Evolutionary conservation across 306 rosid genomes (phyloP).

Genomic region (Rosa lucieae): DNA sequence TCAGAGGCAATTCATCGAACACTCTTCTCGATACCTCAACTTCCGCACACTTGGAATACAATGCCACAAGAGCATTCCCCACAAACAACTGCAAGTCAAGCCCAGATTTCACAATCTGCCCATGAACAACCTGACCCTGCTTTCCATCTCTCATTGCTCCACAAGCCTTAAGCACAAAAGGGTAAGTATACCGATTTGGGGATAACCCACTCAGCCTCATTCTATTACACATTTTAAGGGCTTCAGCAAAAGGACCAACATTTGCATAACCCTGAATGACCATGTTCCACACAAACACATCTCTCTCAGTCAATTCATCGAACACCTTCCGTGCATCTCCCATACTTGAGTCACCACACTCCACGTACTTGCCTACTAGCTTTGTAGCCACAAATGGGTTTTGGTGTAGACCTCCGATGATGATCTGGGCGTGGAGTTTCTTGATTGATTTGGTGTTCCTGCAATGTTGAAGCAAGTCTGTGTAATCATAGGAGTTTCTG

Average conservation of each 20-base stretch:
- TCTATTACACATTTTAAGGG: slow-evolving; percentile 43
- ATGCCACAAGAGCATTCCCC: slow-evolving; percentile 57
- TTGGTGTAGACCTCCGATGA: slow-evolving; percentile 47
- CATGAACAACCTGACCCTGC: slow-evolving; percentile 61
- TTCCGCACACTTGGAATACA: slow-evolving; percentile 57
- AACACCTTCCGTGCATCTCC: slow-evolving; percentile 65
- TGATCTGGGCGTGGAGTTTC: slow-evolving; percentile 60
- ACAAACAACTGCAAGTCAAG: slow-evolving; percentile 61
- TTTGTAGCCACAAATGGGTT: slow-evolving; percentile 57
- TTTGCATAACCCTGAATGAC: slow-evolving; percentile 69
- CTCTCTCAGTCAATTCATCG: slow-evolving; percentile 61
- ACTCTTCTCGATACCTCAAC: slow-evolving; percentile 46
- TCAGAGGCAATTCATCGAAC: slow-evolving; percentile 51
- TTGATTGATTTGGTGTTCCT: slow-evolving; percentile 34
- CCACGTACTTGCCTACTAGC: slow-evolving; percentile 52
- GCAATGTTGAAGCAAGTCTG: slow-evolving; percentile 41
- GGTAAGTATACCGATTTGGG: slow-evolving; percentile 59
- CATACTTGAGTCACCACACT: slow-evolving; percentile 23
- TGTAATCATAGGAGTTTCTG: slow-evolving; percentile 42
- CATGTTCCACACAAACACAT: slow-evolving; percentile 72
- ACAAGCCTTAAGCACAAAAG: slow-evolving; percentile 77
- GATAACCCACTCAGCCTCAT: slow-evolving; percentile 45
- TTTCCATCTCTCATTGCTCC: slow-evolving; percentile 44
- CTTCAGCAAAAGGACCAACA: slow-evolving; percentile 58
- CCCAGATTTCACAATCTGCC: slow-evolving; percentile 60